Evolutionary conservation across 768 basidiomycete genomes (phyloP), one percentile per base, ranked within the genome.

Genomic region (Tulasnella sp.): DNA sequence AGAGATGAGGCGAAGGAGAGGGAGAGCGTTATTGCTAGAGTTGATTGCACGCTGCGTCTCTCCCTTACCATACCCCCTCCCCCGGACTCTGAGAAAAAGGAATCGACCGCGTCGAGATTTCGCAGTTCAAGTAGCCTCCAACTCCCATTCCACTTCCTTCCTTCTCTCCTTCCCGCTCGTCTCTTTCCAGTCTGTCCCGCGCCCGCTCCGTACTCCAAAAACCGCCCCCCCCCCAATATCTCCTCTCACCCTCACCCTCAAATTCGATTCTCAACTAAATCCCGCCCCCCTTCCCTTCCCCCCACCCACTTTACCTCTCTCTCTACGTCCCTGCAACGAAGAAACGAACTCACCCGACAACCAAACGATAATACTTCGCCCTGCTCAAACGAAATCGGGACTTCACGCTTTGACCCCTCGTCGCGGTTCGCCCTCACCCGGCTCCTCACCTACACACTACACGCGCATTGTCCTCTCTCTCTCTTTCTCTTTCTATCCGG

Each of bases 151-250:
- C 40, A 34, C n/a, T 18, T 31, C 44, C 75, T 75, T 75, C 75
- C 28, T 50, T 34, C 46, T 34, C 34, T 37, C 76, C 76, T 50
- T 58, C 76, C 76, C 41, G 48, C 34, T 58, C 76, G 24, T 73
- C 42, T 44, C 75, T 44, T 31, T 31, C 48, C 31, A 28, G 46
- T 58, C 48, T 76, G n/a, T 75, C 76, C 76, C 76, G 34, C 76
- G 41, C 76, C 76, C 76, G n/a, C 75, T 31, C 34, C 75, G 44
- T 46, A 42, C 28, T 41, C 73, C 22, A 24, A 22, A 37, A 40
- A 42, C 42, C 42, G 16, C 48, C 34, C 76, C 76, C 34, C 34
- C n/a, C n/a, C n/a, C n/a, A n/a, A n/a, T n/a, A n/a, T n/a, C n/a
- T n/a, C 34, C 60, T 31, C 60, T 34, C 60, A 60, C 58, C 60